Evolutionary conservation across 1,284 basidiomycete species (phyloP).

Genomic region (Sporisorium sorghi): DNA sequence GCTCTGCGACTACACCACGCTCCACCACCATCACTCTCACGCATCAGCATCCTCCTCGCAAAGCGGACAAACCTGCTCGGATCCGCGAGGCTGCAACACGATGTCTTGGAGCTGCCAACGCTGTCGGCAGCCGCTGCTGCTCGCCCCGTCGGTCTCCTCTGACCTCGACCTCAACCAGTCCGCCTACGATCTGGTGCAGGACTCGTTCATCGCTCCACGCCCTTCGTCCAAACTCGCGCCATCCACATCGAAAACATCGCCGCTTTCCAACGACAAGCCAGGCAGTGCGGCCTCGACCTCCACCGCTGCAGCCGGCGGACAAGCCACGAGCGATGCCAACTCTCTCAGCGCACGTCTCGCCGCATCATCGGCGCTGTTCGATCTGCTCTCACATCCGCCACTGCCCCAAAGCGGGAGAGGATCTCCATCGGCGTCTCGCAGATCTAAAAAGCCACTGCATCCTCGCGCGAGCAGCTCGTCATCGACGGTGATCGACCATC

Average conservation of each 20-base stretch:
- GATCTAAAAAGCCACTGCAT: conserved; percentile 17
- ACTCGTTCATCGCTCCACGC: conserved; percentile 37
- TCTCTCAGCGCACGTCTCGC: conserved; percentile 38
- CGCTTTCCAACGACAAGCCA: not conserved
- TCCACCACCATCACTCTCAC: not conserved
- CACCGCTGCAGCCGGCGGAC: not conserved
- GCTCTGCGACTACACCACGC: not conserved
- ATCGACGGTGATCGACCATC: conserved; percentile 79
- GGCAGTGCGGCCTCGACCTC: not conserved
- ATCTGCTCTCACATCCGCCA: conserved; percentile 40
- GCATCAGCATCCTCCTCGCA: not conserved
- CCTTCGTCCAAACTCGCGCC: not conserved
- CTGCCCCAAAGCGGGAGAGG: not conserved
- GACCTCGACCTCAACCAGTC: conserved; percentile 56
- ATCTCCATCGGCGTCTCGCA: conserved; percentile 12
- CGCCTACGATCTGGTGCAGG: conserved; percentile 52
- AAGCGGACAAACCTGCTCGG: no score
- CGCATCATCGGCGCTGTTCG: conserved; percentile 41
- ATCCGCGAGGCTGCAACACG: no score
- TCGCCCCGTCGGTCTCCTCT: conserved; percentile 41
- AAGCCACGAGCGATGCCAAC: conserved; percentile 22
- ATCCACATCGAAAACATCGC: conserved; percentile 4
- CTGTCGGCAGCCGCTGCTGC: conserved; percentile 55
- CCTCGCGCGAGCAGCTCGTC: not conserved
- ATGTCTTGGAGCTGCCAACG: conserved; percentile 63